Conservation (phyloP, 805 yeast genomes). For the Suhomyces sp. region DNA sequence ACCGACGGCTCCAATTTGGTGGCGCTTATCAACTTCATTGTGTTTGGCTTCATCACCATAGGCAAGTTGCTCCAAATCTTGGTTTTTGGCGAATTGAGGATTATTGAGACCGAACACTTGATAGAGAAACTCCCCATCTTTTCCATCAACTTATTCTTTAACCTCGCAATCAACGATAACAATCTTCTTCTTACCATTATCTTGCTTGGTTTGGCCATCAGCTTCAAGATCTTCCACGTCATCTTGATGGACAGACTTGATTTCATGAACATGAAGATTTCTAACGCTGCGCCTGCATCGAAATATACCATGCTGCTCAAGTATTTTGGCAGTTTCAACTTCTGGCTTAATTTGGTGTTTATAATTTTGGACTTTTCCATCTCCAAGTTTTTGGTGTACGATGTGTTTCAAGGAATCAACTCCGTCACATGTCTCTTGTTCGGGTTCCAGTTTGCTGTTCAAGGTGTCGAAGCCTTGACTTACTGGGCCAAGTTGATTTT, state of each 20-base stretch:
- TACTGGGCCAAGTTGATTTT: slow-evolving; percentile 46
- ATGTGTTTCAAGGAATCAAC: slow-evolving; percentile 48
- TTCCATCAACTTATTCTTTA: slow-evolving; percentile 51
- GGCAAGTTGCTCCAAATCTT: slow-evolving; percentile 47
- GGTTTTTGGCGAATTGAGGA: slow-evolving; percentile 72
- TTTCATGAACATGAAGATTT: slow-evolving; percentile 26
- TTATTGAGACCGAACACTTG: slow-evolving; percentile 70
- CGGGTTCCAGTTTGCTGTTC: slow-evolving; percentile 72
- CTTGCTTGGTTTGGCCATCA: slow-evolving; percentile 27
- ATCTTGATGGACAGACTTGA: slow-evolving; percentile 57
- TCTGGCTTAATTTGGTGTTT: slow-evolving; percentile 45
- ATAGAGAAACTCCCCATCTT: slow-evolving; percentile 35
- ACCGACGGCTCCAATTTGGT: slow-evolving; percentile 31
- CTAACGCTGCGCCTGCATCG: slow-evolving; percentile 14
- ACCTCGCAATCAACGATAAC: slow-evolving; percentile 63
- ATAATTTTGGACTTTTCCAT: slow-evolving; percentile 49
- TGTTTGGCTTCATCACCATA: slow-evolving; percentile 16
- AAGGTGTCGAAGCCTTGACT: slow-evolving; percentile 52
- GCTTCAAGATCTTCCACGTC: slow-evolving; percentile 72
- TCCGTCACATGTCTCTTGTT: slow-evolving; percentile 61
- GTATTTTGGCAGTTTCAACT: slow-evolving; percentile 37
- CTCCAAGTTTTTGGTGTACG: slow-evolving; percentile 56
- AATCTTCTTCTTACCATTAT: slow-evolving; percentile 52
- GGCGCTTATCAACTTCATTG: slow-evolving; percentile 25
- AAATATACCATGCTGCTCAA: slow-evolving; percentile 21